Conservation (phyloP, 768 basidiomycete species). For the Termitomyces sp. region DNA sequence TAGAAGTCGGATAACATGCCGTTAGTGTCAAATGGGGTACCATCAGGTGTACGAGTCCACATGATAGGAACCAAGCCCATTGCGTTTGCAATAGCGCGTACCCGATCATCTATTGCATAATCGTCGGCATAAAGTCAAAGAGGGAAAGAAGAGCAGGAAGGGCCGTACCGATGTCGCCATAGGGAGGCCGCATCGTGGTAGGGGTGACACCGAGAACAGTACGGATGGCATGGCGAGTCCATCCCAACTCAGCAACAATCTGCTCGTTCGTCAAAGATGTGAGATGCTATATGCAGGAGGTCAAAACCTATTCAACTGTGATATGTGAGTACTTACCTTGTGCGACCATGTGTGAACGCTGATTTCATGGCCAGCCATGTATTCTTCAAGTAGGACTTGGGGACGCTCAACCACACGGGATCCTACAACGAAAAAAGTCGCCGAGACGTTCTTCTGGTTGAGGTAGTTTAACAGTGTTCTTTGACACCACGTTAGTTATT, state of each 20-base stretch:
- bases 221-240: constrained; percentile 85
- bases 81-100: constrained; percentile 82
- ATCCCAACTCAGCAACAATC: constrained; percentile 91
- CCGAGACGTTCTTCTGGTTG: constrained; percentile 49
- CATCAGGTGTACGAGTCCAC: constrained; percentile 68
- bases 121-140: neutral
- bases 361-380: constrained; percentile 77
- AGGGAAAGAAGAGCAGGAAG: neutral
- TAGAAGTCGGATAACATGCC: constrained; percentile 32
- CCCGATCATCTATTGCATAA: constrained; percentile 70
- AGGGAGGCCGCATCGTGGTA: constrained; percentile 75
- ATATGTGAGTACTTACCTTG: constrained; percentile 33
- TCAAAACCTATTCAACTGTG: neutral
- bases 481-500: constrained; percentile 13
- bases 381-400: constrained; percentile 69
- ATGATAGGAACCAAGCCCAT: constrained; percentile 92
- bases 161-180: constrained; percentile 65
- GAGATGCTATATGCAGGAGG: constrained; percentile 37
- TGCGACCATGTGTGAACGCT: constrained; percentile 93
- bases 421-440: constrained; percentile 92
- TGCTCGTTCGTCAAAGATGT: constrained; percentile 74
- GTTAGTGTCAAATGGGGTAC: constrained; percentile 65
- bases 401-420: constrained; percentile 82
- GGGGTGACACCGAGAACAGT: constrained; percentile 70
- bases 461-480: constrained; percentile 72